These are phyloP conservation scores for Maudiozyma saulgeensis DNA, from an alignment of 805 yeast genomes.

Conservation along the genomic window DNA sequence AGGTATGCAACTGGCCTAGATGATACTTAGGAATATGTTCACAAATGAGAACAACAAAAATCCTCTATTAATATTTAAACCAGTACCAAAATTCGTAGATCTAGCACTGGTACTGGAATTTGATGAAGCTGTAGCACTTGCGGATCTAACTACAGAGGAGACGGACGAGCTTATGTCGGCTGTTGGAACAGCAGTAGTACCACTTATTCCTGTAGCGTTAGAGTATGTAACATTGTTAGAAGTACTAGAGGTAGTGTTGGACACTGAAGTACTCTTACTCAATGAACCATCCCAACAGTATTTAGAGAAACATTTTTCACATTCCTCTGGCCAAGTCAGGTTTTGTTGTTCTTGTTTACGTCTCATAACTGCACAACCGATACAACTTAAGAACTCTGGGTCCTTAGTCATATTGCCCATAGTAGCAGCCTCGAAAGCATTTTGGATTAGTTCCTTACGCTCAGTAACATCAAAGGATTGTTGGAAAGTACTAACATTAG, in stretches of 20 bases:
- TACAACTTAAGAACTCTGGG: conserved; percentile 58
- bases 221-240: background rate
- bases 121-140: conserved; percentile 3
- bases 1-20: background rate
- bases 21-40: background rate
- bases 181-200: conserved; percentile 1
- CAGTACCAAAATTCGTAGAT: background rate
- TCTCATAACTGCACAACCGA: conserved; percentile 75
- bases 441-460: conserved; percentile 48
- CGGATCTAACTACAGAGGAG: conserved; percentile 8
- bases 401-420: conserved; percentile 60
- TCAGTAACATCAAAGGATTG: conserved; percentile 51
- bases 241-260: background rate
- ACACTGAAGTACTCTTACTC: background rate
- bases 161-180: background rate
- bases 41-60: background rate
- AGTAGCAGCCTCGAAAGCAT: conserved; percentile 64
- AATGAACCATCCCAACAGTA: conserved; percentile 68
- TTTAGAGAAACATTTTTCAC: conserved; percentile 54
- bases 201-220: background rate
- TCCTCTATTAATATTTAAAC: background rate
- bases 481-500: conserved; percentile 65
- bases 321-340: conserved; percentile 51
- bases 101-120: background rate
- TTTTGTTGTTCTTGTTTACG: conserved; percentile 65